Base-by-base conservation (phyloP, 2,329 filamentous ascomycete genomes). In the Arachnopeziza araneosa region DNA sequence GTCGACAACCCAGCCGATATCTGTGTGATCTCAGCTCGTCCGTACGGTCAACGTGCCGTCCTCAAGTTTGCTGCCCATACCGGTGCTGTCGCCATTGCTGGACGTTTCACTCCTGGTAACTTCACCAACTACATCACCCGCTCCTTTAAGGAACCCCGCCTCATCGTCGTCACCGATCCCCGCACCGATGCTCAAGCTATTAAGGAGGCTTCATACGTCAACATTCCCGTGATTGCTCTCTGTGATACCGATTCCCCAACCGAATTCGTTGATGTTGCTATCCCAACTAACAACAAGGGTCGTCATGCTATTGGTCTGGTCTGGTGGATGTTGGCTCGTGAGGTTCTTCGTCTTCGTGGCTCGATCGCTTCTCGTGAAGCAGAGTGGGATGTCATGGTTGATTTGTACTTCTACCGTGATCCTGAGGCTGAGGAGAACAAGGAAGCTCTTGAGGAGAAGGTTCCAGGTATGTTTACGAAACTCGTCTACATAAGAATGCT, bases 111-210 rank as follows among this genome's bases (percentile, higher is more conserved):
- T 77, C 95, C 95, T 78, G 95, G 95, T 90, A 96, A 93, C 81
- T 99, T 99, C 89, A 99, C 95, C 86, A 99, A 99, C 88, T 99
- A 99, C 90, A 99, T 99, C 89, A 99, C 96, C 80, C 93, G 95
- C 76, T 98, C 95, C 69, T 99, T 99, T 92, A 97, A 97, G 89
- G 95, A 99, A 86, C 95, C 95, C 77, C 96, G 96, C 80, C 86
- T 99, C 77, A 98, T 99, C 81, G 88, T 99, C 78, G 95, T 99
- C 76, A 99, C 95, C 82, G 95, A 99, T 80, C 95, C 95, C 74
- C 93, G 96, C 82, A 99, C 96, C 84, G 95, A 99, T 76, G 91
- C 95, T 78, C 95, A 99, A 88, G 95, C 95, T 76, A 99, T 99
- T 88, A 98, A 97, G 89, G 95, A 99, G 86, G 95, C 96, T 78